Percentiles rank a stretch among this genome's conserved stretches.
phyloP scores from a whole-genome alignment of 345 rosid genomes.

The Eucalyptus rudis region DNA sequence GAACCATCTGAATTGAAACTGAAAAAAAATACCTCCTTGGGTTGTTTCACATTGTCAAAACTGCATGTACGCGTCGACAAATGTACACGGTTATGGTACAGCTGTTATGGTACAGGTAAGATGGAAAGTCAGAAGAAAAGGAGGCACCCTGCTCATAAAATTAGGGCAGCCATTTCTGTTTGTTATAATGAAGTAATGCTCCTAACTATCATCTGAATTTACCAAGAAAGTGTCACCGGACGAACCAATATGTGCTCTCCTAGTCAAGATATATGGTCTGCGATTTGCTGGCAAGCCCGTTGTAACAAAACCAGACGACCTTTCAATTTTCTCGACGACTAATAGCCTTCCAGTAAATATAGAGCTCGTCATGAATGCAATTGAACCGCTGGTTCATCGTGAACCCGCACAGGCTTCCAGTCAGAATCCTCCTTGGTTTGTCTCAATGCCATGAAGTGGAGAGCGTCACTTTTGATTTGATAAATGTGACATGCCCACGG shows the following conservation, averaged over 20 bases:
- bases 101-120: background rate
- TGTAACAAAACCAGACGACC: background rate
- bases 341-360: background rate
- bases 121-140: background rate
- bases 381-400: constrained; percentile 18
- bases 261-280: background rate
- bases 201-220: too few species aligned
- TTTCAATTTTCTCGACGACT: background rate
- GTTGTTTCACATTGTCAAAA: background rate
- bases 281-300: background rate
- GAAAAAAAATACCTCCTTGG: background rate
- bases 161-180: background rate
- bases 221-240: background rate
- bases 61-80: background rate
- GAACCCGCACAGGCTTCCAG: constrained; percentile 67
- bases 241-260: background rate
- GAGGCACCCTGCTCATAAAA: background rate
- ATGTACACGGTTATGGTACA: background rate
- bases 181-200: background rate
- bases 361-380: background rate
- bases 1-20: background rate
- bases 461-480: constrained; percentile 81
- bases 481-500: constrained; percentile 93
- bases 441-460: constrained; percentile 81
- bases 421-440: constrained; percentile 50